These are phyloP conservation scores for Chalciporus pseudorubinellus DNA, from an alignment of 768 basidiomycete species.

Conservation along the genomic window DNA sequence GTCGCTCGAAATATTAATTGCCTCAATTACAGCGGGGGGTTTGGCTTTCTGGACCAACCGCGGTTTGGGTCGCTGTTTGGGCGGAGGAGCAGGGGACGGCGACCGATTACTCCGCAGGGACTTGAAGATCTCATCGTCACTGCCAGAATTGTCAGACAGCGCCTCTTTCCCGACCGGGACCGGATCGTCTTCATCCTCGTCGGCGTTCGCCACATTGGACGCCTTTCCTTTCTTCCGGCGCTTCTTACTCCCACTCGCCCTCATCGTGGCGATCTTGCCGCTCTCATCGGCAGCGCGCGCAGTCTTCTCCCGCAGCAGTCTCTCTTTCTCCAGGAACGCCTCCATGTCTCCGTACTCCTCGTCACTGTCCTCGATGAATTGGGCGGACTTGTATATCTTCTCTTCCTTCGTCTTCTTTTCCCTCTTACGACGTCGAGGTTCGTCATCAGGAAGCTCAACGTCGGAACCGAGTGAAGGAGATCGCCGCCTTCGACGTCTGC, in stretches of 20 bases:
- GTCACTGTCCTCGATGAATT: constrained; percentile 92
- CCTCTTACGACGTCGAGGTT: constrained; percentile 36
- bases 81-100: constrained; percentile 16
- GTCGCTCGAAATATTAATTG: constrained; percentile 24
- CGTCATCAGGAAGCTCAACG: constrained; percentile 35
- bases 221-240: constrained; percentile 47
- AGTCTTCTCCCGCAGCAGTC: constrained; percentile 52
- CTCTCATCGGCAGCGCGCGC: constrained; percentile 43
- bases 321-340: constrained; percentile 78
- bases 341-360: constrained; percentile 79
- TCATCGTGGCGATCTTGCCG: constrained; percentile 43
- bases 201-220: constrained; percentile 43
- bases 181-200: constrained; percentile 28
- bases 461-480: constrained; percentile 49
- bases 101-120: constrained; percentile 25
- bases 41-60: constrained; percentile 41
- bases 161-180: constrained; percentile 11
- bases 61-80: constrained; percentile 34
- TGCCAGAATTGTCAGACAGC: constrained; percentile 20
- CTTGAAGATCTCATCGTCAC: constrained; percentile 26
- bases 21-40: neutral
- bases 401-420: constrained; percentile 63
- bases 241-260: constrained; percentile 52
- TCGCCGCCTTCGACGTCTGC: constrained; percentile 49
- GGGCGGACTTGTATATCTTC: constrained; percentile 80